These are phyloP conservation scores for Pseudohalonectria lignicola DNA, from an alignment of 2,329 filamentous ascomycete species.

Conservation along the genomic window DNA sequence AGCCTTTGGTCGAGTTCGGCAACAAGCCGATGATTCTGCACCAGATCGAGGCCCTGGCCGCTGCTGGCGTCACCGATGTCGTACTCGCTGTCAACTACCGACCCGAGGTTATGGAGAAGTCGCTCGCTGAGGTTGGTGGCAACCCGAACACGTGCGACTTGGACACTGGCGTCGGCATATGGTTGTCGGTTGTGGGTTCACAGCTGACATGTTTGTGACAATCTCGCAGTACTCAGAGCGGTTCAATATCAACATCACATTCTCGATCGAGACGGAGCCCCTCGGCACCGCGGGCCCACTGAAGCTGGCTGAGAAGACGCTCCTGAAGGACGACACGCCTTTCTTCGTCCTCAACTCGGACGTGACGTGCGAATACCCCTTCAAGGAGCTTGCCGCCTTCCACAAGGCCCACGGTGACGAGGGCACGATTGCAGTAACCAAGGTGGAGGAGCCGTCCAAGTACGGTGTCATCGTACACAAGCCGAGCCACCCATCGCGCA, in stretches of 20 bases:
- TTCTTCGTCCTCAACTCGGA: slow-evolving; percentile 99
- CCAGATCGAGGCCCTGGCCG: slow-evolving; percentile 90
- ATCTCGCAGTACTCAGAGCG: slow-evolving; percentile 65
- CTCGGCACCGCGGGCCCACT: slow-evolving; percentile 90
- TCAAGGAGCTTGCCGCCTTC: slow-evolving; percentile 80
- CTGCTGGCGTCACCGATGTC: slow-evolving; percentile 91
- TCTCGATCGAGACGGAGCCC: slow-evolving; percentile 93
- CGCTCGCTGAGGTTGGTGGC: slow-evolving; percentile 67
- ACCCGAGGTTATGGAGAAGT: slow-evolving; percentile 93
- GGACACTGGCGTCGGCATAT: too few species aligned
- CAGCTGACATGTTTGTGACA: slow-evolving; percentile 5
- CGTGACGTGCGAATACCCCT: slow-evolving; percentile 96
- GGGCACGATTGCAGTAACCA: slow-evolving; percentile 96
- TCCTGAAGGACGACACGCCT: slow-evolving; percentile 85
- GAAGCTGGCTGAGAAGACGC: slow-evolving; percentile 86
- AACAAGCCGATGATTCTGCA: slow-evolving; percentile 99
- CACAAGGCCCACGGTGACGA: slow-evolving; percentile 90
- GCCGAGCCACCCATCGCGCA: slow-evolving; percentile 78
- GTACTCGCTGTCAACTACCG: slow-evolving; percentile 98
- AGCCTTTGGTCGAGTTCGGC: slow-evolving; percentile 94
- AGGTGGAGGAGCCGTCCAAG: slow-evolving; percentile 97
- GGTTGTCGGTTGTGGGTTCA: background rate
- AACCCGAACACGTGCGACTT: too few species aligned
- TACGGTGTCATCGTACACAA: slow-evolving; percentile 98
- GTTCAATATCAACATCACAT: slow-evolving; percentile 92